Base-by-base conservation (phyloP, 169 alveolate genomes). In the Prorocentrum cordatum region DNA sequence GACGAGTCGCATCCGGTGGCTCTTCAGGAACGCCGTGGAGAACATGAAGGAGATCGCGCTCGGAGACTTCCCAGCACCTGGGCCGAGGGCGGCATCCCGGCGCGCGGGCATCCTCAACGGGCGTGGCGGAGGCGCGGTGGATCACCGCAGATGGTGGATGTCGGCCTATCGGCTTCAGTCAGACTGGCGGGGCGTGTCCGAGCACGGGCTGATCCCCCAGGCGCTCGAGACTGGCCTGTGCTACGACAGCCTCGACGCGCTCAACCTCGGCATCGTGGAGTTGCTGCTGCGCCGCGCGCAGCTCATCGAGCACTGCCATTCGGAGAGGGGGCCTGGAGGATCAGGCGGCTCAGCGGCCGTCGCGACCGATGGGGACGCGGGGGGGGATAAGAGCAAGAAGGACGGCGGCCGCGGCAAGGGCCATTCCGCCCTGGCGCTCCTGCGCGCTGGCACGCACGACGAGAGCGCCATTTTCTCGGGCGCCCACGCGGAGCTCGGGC, bases 81-180 rank as follows among this genome's bases (percentile, higher is more conserved):
- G n/a, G n/a, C n/a, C n/a, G n/a, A n/a, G n/a, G 68, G 27, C 58
- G 38, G 39, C 33, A n/a, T n/a, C n/a, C n/a, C n/a, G n/a, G n/a
- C n/a, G n/a, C n/a, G n/a, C n/a, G n/a, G n/a, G n/a, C n/a, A 62
- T 62, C 27, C 18, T 80, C 35, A 80, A 80, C 7, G 27, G 90
- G 10, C 24, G 64, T 14, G 33, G 50, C 22, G 90, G 90, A 6
- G 90, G 90, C 20, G 80, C 90, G 18, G 29, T 20, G 7, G 77
- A 80, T 24, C 90, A 80, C 26, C 90, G 62, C 31, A 24, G 64
- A 0, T 80, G 79, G 75, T 79, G 89, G 89, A 3, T n/a, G 29
- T 42, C 54, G 9, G 54, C 54, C 22, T 42, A 10, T 16, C 27
- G 50, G 4, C 24, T 68, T 32, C 29, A 75, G 86, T 9, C 32